phyloP scores from a whole-genome alignment of 352 stramenopile genomes.

The Globisporangium nagaii region DNA sequence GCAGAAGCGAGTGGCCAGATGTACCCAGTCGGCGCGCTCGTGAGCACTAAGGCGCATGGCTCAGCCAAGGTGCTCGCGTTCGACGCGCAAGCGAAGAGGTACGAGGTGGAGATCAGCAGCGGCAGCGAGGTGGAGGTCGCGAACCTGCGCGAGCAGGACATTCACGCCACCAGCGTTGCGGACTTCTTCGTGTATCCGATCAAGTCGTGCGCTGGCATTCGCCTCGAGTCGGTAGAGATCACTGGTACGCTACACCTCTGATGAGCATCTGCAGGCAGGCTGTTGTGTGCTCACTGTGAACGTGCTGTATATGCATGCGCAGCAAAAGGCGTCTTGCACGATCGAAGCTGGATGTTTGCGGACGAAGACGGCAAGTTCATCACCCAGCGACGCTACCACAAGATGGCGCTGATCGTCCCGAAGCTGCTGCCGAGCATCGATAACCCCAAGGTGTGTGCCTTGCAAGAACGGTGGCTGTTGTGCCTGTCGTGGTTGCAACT shows the following conservation, averaged over 20 bases:
- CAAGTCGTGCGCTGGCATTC: slow-evolving; percentile 76
- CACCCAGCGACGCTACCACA: slow-evolving; percentile 58
- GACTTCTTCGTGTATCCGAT: slow-evolving; percentile 78
- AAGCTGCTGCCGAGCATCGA: slow-evolving; percentile 44
- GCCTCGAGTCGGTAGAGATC: slow-evolving; percentile 34
- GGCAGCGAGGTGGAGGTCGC: slow-evolving; percentile 7
- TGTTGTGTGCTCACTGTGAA: background rate
- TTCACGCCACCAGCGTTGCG: slow-evolving; percentile 27
- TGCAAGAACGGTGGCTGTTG: too few species aligned
- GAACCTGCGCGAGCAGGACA: slow-evolving; percentile 12
- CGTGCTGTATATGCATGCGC: background rate
- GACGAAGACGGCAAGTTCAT: slow-evolving; percentile 65
- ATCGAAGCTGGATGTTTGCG: slow-evolving; percentile 77
- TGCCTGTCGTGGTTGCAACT: too few species aligned
- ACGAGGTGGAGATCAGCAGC: slow-evolving; percentile 23
- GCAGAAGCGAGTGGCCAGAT: slow-evolving; percentile 15
- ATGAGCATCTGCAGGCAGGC: background rate
- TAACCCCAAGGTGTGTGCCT: slow-evolving; percentile 34
- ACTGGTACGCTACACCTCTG: slow-evolving; percentile 13
- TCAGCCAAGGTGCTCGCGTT: slow-evolving; percentile 19
- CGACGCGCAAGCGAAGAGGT: slow-evolving; percentile 16
- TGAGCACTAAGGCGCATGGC: slow-evolving; percentile 12
- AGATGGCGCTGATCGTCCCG: slow-evolving; percentile 57
- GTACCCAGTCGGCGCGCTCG: slow-evolving; percentile 18
- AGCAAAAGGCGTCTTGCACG: slow-evolving; percentile 56